Evolutionary conservation across 805 yeast species (phyloP), one percentile per base, ranked within the genome.

Genomic region (Candida montana): DNA sequence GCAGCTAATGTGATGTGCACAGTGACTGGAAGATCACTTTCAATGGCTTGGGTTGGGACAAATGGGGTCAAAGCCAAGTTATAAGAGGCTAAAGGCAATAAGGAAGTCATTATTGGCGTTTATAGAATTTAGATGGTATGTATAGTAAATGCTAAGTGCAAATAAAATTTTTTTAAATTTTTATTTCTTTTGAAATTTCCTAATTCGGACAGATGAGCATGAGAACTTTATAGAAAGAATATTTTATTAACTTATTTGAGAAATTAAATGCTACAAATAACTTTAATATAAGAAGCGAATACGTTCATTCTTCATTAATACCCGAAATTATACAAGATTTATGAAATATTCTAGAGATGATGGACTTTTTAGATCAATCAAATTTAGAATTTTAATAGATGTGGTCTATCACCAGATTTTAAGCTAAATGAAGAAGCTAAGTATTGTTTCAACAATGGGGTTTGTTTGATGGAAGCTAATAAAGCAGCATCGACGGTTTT

Each of bases 361-460:
- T 26, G n/a, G 38, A 26, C 13, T 39, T 13, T 35, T 26, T 30
- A 19, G 15, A 23, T 28, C 31, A 26, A 17, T 41, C 44, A 41
- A 28, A 54, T 57, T 83, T 89, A 91, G 75, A 93, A 91, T 79
- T 86, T 88, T 84, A 93, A 88, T 71, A 85, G 81, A 75, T 91
- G 99, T 66, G 98, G 99, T 73, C 77, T 88, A 81, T 91, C 99
- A 74, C 98, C 98, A 75, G 78, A 81, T 86, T 88, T 90, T 74
- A 91, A 81, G 62, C 96, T 83, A 90, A 91, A 91, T 62, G 95
- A 74, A 62, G 96, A 71, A 60, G 96, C 84, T 68, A 91, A 82
- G 87, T 91, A 91, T 75, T 90, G 95, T 75, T 88, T 87, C 72
- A 91, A 83, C 69, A 89, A 79, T 69, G 97, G 95, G 62, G 96